Evolutionary conservation across 306 rosid genomes (phyloP).

Genomic region (Cicer bijugum): DNA sequence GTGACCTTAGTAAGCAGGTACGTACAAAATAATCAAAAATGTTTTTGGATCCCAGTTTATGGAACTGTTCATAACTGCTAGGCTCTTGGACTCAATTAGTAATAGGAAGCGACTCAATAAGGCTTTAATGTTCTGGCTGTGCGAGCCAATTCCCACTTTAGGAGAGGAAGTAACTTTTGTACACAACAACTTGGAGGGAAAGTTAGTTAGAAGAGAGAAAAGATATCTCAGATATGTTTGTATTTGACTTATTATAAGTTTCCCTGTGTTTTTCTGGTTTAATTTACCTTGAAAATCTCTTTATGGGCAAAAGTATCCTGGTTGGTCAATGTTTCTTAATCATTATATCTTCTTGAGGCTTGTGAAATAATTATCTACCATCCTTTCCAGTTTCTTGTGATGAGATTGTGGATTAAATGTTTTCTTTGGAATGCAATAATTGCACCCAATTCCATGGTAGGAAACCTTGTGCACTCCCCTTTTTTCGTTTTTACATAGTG

Average conservation of each 20-base stretch:
- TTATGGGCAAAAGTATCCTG: constrained; percentile 16
- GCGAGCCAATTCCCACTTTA: background rate
- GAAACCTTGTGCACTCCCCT: constrained; percentile 6
- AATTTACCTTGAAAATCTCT: constrained; percentile 25
- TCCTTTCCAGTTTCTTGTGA: constrained; percentile 31
- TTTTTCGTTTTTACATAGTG: background rate
- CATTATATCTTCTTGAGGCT: constrained; percentile 16
- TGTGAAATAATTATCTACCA: constrained; percentile 27
- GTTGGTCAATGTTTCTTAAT: constrained; percentile 25
- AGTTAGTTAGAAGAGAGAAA: constrained; percentile 10
- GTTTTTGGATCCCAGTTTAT: constrained; percentile 29
- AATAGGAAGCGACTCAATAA: background rate
- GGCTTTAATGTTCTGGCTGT: background rate
- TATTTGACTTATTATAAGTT: constrained; percentile 26
- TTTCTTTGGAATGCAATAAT: constrained; percentile 20
- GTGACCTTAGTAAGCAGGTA: constrained; percentile 78
- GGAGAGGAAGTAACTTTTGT: constrained; percentile 5
- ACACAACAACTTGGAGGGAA: background rate
- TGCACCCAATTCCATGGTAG: background rate
- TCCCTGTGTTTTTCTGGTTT: constrained; percentile 9
- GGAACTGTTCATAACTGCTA: constrained; percentile 7
- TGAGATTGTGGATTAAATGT: constrained; percentile 23
- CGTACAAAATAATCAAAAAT: constrained; percentile 33
- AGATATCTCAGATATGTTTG: background rate
- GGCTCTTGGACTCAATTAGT: constrained; percentile 9